Evolutionary conservation across 306 rosid species (phyloP), one percentile per base, ranked within the genome.

Genomic region (Vigna mungo): DNA sequence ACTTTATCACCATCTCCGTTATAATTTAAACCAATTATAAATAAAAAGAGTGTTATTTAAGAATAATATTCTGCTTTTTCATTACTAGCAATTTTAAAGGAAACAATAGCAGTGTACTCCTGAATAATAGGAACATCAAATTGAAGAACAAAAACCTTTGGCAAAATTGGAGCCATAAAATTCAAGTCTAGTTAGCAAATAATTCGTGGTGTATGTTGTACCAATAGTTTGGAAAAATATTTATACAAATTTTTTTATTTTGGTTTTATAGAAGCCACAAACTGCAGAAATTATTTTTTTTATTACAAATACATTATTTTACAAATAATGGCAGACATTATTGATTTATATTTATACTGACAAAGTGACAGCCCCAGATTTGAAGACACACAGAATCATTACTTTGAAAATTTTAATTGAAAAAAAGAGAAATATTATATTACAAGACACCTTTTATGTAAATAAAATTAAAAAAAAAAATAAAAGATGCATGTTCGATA

Each of bases 301-400:
- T 17, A 7, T 47, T 32, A 25, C 23, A 56, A 72, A 72, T 44
- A 34, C 37, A 62, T 36, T 48, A 20, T 36, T 61, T 34, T 13
- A 46, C 21, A 17, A 77, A 68, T 46, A 14, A 68, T 56, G 16
- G 62, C 62, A 44, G 30, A 44, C n/a, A 56, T 59, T 68, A 37
- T 23, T 69, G 70, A 30, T 56, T 36, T 53, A 30, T 44, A 30
- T 56, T 36, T 53, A 30, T 44, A 18, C 17, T 4, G 44, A 65
- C 8, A 9, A 65, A 41, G 41, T 52, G 34, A 68, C 30, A 53
- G 7, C 21, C 67, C 30, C 27, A 37, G 17, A 77, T 53, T 77
- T 39, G 81, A 66, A 23, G 20, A 43, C 44, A 54, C 21, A 16
- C 18, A 36, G 5, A 20, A 41, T 21, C 46, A 65, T 54, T 41